Conservation (phyloP, 495 filamentous ascomycete genomes). For the Talaromyces trachyspermus region DNA sequence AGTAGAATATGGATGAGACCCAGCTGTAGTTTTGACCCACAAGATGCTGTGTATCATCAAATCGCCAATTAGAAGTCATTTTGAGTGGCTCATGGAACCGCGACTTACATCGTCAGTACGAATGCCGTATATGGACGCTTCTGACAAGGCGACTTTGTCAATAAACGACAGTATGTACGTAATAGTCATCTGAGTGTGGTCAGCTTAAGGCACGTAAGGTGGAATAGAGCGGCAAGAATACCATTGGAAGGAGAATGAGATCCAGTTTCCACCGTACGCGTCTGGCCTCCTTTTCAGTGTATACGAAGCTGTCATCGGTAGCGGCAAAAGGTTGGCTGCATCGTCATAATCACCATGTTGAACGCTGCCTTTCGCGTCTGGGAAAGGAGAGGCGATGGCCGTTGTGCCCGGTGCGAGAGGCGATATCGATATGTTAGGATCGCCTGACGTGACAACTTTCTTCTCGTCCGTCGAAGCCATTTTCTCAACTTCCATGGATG, state of each 20-base stretch:
- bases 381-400: background rate
- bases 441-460: background rate
- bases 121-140: conserved; percentile 19
- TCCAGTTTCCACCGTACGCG: conserved; percentile 15
- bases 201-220: too few species aligned
- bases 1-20: conserved; percentile 23
- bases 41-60: too few species aligned
- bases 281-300: background rate
- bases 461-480: background rate
- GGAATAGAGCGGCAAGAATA: too few species aligned
- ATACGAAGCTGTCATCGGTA: background rate
- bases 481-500: background rate
- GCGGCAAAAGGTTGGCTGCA: background rate
- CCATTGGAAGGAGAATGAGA: conserved; percentile 13
- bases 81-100: too few species aligned
- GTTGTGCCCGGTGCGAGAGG: background rate
- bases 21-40: conserved; percentile 26
- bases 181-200: background rate
- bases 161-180: conserved; percentile 13
- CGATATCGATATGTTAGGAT: background rate
- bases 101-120: conserved; percentile 1
- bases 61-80: too few species aligned
- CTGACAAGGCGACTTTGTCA: conserved; percentile 11
- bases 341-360: background rate
- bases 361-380: background rate